Evolutionary conservation across 2,329 filamentous ascomycete genomes (phyloP), one percentile per base, ranked within the genome.

Genomic region (Monilinia aucupariae): DNA sequence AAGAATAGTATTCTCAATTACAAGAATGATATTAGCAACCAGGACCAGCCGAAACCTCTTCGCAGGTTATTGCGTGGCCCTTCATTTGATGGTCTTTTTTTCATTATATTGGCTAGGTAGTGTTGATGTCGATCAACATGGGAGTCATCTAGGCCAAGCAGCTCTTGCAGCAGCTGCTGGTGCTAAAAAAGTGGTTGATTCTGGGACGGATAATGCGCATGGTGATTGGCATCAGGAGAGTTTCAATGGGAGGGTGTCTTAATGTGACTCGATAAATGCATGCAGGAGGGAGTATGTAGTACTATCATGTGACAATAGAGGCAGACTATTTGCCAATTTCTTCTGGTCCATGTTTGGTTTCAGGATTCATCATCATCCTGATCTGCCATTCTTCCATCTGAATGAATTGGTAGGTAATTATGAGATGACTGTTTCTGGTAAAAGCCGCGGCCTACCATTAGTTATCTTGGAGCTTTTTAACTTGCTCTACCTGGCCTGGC

Each of bases 11-110:
- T 96, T 96, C 76, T 92, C 92, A 41, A 82, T 97, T 60, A 96
- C 93, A 53, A 84, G 92, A 63, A 90, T 96, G 78, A 91, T 99
- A 53, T 80, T 99, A 66, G 91, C 92, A 59, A 96, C 92, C 53
- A 82, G 94, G 66, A 90, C 89, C 34, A 97, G 92, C 77, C 84
- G 96, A 67, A 99, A 97, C 75, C 75, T 99, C 64, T 99, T 99
- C 76, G 94, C 92, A 0, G 86, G 85, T 13, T 99, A 99, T 76
- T 96, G 93, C 75, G 79, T 97, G 43, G 91, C 87, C 41, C 80
- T 99, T 68, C 94, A 99, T 78, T 72, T 97, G 51, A 78, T 99
- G 54, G 87, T 97, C 2, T 94, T 99, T 72, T 80, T 88, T 69
- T 89, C 91, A 75, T 79, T 97, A 65, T 97, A 93, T 76, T 92